A percentile compares a stretch with the other conserved stretches of the same genome.
Evolutionary conservation across 139 green algal species (phyloP).

Genomic region (Picochlorum sp.): DNA sequence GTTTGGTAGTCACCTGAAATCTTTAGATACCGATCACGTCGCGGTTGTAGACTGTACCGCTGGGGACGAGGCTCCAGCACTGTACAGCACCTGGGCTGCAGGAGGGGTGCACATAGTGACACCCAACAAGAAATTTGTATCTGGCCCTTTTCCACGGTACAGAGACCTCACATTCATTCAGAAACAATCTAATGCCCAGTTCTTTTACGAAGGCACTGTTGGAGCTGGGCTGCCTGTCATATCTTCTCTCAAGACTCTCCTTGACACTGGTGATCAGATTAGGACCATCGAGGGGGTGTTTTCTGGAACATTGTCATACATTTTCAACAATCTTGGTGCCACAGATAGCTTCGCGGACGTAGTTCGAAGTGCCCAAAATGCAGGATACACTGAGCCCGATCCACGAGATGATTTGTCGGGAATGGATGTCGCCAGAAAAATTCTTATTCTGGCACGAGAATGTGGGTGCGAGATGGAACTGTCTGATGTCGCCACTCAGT

Average conservation of each 20-base stretch:
- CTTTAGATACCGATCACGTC: slow-evolving; percentile 61
- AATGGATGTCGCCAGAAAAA: slow-evolving; percentile 68
- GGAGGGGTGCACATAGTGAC: slow-evolving; percentile 83
- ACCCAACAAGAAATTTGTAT: slow-evolving; percentile 94
- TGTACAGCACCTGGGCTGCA: slow-evolving; percentile 81
- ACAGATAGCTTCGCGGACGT: slow-evolving; percentile 45
- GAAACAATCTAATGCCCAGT: slow-evolving; percentile 70
- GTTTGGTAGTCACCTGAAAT: slow-evolving; percentile 60
- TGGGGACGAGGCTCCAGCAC: slow-evolving; percentile 46
- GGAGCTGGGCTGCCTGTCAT: slow-evolving; percentile 73
- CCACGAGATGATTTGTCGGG: slow-evolving; percentile 65
- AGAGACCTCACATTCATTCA: slow-evolving; percentile 64
- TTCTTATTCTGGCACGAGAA: slow-evolving; percentile 85
- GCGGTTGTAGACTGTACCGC: slow-evolving; percentile 93
- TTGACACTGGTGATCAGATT: slow-evolving; percentile 64
- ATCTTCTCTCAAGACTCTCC: slow-evolving; percentile 51
- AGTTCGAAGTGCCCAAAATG: slow-evolving; percentile 46
- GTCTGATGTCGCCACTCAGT: slow-evolving; percentile 61
- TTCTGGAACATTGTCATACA: slow-evolving; percentile 70
- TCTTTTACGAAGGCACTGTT: slow-evolving; percentile 66
- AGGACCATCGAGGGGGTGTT: slow-evolving; percentile 48
- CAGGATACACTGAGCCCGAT: slow-evolving; percentile 73
- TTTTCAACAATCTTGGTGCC: slow-evolving; percentile 68
- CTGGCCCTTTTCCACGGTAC: slow-evolving; percentile 75
- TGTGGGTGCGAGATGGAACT: slow-evolving; percentile 67